phyloP scores from a whole-genome alignment of 768 basidiomycete species.

The Paxillus involutus region DNA sequence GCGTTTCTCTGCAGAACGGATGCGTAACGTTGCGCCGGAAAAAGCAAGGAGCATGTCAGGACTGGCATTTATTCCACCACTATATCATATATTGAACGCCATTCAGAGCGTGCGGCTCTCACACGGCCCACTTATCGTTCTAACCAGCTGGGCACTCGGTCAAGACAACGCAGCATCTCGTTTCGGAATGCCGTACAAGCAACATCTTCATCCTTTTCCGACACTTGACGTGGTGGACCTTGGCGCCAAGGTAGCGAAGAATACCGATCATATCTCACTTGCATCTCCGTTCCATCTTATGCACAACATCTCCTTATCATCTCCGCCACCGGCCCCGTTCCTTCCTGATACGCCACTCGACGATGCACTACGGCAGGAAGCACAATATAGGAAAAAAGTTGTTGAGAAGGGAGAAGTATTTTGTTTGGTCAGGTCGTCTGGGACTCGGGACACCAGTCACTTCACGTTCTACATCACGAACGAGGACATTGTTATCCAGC shows the following conservation, averaged over 20 bases:
- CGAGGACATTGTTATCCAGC: slow-evolving; percentile 13
- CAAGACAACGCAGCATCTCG: slow-evolving; percentile 15
- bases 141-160: slow-evolving; percentile 65
- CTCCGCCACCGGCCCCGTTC: slow-evolving; percentile 14
- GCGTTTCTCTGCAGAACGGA: slow-evolving; percentile 60
- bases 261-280: slow-evolving; percentile 10
- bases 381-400: slow-evolving; percentile 19
- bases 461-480: slow-evolving; percentile 27
- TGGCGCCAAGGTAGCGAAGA: slow-evolving; percentile 9
- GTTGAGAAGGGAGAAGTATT: slow-evolving; percentile 18
- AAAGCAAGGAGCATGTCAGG: not conserved
- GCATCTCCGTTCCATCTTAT: slow-evolving; percentile 33
- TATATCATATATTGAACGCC: slow-evolving; percentile 48
- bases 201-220: slow-evolving; percentile 52
- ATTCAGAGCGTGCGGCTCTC: slow-evolving; percentile 48
- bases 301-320: slow-evolving; percentile 40
- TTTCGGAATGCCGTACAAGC: slow-evolving; percentile 39
- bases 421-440: slow-evolving; percentile 31
- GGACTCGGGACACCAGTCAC: slow-evolving; percentile 11
- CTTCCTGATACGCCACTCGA: slow-evolving; percentile 11
- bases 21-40: slow-evolving; percentile 26
- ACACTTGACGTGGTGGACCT: slow-evolving; percentile 15
- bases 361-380: slow-evolving; percentile 15
- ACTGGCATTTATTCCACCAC: slow-evolving; percentile 26
- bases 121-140: slow-evolving; percentile 48